Evolutionary conservation across 768 basidiomycete genomes (phyloP).

Genomic region (Leucosporidium yakuticum): DNA sequence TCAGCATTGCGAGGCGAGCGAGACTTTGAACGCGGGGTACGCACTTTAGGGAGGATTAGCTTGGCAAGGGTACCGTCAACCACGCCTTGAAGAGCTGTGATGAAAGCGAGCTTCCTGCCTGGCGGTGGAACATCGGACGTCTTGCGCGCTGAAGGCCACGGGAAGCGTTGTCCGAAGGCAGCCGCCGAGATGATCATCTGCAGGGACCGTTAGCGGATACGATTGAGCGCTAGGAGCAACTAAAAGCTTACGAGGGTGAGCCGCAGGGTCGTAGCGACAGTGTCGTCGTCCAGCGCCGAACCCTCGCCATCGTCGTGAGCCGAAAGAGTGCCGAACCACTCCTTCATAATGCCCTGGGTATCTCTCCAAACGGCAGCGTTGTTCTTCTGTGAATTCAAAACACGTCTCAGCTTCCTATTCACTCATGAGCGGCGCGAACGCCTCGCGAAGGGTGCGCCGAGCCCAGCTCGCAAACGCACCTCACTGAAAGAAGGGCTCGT

Average conservation of each 20-base stretch:
- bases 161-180: conserved; percentile 41
- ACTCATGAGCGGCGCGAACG: background rate
- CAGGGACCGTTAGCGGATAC: background rate
- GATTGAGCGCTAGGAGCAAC: conserved; percentile 17
- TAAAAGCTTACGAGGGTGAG: conserved; percentile 13
- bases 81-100: conserved; percentile 11
- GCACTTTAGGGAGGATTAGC: conserved; percentile 4
- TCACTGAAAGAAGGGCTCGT: conserved; percentile 50
- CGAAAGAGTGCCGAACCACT: conserved; percentile 46
- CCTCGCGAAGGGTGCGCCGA: too few relatives aligned
- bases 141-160: conserved; percentile 26
- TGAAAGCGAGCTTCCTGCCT: conserved; percentile 12
- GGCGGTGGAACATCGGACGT: background rate
- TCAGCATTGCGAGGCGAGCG: background rate
- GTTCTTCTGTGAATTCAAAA: conserved; percentile 34
- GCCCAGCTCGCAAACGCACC: too few relatives aligned
- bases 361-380: conserved; percentile 49
- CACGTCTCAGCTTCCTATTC: background rate
- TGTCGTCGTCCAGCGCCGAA: conserved; percentile 17
- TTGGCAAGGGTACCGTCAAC: conserved; percentile 3
- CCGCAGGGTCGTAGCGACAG: conserved; percentile 22
- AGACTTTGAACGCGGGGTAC: background rate
- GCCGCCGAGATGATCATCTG: conserved; percentile 38
- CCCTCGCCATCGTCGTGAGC: conserved; percentile 38
- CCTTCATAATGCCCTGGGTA: conserved; percentile 44